phyloP scores from a whole-genome alignment of 208 protist genomes.

The Trypanosoma cruzi region DNA sequence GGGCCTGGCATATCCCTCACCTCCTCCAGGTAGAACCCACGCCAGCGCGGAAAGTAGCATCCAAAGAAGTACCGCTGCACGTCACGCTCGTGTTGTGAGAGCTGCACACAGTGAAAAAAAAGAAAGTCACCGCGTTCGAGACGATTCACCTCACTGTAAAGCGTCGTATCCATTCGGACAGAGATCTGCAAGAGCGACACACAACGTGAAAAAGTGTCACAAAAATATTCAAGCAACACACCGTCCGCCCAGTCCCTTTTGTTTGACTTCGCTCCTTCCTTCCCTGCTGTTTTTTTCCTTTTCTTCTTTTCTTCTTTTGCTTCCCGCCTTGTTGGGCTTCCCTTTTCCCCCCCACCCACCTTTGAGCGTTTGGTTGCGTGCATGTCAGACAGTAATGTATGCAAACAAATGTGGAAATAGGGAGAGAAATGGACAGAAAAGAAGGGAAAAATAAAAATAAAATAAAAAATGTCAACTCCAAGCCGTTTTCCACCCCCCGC shows the following conservation, averaged over 20 bases:
- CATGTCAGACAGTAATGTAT: background rate
- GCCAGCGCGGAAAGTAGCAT: conserved; percentile 91
- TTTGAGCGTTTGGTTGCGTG: background rate
- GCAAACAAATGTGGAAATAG: background rate
- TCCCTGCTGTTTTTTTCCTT: background rate
- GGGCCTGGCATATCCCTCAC: conserved; percentile 81
- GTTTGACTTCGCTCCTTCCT: background rate
- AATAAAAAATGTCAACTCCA: background rate
- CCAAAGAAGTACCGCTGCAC: conserved; percentile 89
- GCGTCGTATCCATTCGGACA: conserved; percentile 69
- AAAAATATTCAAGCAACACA: background rate
- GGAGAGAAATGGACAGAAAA: background rate
- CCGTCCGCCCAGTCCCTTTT: too few relatives aligned
- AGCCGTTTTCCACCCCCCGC: background rate
- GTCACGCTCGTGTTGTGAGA: conserved; percentile 67
- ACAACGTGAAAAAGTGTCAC: conserved; percentile 1
- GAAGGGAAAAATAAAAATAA: background rate
- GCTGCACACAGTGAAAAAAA: conserved; percentile 79
- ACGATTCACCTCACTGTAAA: conserved; percentile 83
- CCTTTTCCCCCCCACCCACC: conserved; percentile 3
- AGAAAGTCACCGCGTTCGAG: conserved; percentile 83
- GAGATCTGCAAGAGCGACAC: conserved; percentile 39
- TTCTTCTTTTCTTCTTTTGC: background rate
- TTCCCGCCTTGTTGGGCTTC: background rate
- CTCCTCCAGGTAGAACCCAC: conserved; percentile 91